Base-by-base conservation (phyloP, 176 grass and related monocot genomes). In the Panicum miliaceum region DNA sequence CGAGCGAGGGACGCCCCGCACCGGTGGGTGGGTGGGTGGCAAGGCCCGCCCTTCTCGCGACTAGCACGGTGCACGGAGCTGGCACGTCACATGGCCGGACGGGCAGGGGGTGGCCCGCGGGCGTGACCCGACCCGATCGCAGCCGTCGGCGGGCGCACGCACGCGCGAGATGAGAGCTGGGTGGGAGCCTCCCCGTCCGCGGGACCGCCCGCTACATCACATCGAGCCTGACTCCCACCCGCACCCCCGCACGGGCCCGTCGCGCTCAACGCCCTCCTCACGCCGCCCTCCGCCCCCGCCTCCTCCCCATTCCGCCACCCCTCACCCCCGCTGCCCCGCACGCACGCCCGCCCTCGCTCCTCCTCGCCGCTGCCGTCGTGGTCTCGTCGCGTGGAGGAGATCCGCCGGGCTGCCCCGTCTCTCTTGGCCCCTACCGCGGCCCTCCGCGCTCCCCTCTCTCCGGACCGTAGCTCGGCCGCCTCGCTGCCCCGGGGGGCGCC, bases 391-490 rank as follows among this genome's bases (percentile, higher is more conserved):
- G 16, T 7, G 20, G 46, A 54, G 78, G 78, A 81, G 78, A 81
- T 81, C 78, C 78, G 34, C 46, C 20, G 47, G 29, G 22, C 1
- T 16, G 8, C 11, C 19, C 16, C 10, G 12, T 47, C 11, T 1
- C 27, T 12, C 32, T 2, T 3, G 2, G 15, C 50, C 19, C 20
- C 19, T 4, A 4, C 29, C 26, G 0, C 76, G 1, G 10, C 43
- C 62, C n/a, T 4, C 29, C 19, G 60, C 42, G 42, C 78, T 15
- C 78, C 12, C 12, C 5, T 32, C 32, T 3, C 37, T 5, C 32
- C 79, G 22, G 67, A 80, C 77, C 77, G 42, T 69, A 69, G n/a
- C 63, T 18, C 5, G 46, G 13, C 61, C 10, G 5, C 27, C 32
- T 13, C 6, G 53, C 73, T 57, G 71, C 22, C 8, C 38, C 37